These are phyloP conservation scores for Pichia scutulata DNA, from an alignment of 805 yeast genomes.

Conservation along the genomic window DNA sequence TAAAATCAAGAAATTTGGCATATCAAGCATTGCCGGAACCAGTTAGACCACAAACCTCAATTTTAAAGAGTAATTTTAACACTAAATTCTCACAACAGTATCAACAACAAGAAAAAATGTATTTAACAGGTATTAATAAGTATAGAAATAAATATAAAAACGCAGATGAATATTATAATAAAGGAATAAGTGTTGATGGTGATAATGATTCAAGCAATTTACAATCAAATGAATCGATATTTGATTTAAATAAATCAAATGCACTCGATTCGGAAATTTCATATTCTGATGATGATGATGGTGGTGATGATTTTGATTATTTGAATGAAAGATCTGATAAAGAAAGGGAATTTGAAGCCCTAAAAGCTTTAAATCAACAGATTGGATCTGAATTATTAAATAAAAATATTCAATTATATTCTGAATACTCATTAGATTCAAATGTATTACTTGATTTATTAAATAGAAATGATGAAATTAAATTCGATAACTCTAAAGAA, in stretches of 20 bases:
- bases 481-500: conserved; percentile 22
- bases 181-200: conserved; percentile 32
- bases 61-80: conserved; percentile 26
- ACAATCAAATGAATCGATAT: conserved; percentile 20
- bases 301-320: conserved; percentile 3
- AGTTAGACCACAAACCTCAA: conserved; percentile 24
- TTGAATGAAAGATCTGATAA: conserved; percentile 13
- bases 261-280: conserved; percentile 9
- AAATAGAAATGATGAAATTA: conserved; percentile 31
- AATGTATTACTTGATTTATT: conserved; percentile 27
- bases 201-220: conserved; percentile 27
- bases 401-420: conserved; percentile 27
- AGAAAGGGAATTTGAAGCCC: conserved; percentile 23
- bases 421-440: conserved; percentile 29
- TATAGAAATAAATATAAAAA: conserved; percentile 25
- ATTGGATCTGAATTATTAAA: conserved; percentile 24
- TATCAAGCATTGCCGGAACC: conserved; percentile 7
- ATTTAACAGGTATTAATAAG: conserved; percentile 37
- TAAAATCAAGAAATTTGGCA: conserved; percentile 3
- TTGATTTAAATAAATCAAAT: neutral
- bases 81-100: conserved; percentile 33
- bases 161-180: conserved; percentile 48
- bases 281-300: neutral
- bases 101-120: conserved; percentile 46
- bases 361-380: conserved; percentile 25